Evolutionary conservation across 169 alveolate genomes (phyloP).

Genomic region (Eimeria mitis): DNA sequence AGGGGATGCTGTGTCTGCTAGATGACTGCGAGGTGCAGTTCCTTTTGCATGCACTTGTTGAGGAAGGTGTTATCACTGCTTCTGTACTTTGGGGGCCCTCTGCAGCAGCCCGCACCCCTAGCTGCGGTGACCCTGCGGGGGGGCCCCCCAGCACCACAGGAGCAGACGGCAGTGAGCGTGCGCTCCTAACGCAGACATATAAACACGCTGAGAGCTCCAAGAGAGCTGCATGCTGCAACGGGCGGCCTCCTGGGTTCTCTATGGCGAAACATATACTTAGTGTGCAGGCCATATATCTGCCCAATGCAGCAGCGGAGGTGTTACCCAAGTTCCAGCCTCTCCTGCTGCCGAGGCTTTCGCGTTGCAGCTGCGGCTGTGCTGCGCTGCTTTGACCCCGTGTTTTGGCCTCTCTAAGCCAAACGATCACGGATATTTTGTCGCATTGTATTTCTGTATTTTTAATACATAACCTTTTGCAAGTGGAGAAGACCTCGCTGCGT

Average conservation of each 20-base stretch:
- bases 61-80: constrained; percentile 49
- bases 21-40: constrained; percentile 71
- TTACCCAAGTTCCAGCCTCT: constrained; percentile 70
- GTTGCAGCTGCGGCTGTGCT: constrained; percentile 60
- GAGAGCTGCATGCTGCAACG: neutral
- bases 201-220: neutral
- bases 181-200: neutral
- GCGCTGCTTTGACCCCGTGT: constrained; percentile 14
- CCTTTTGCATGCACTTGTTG: constrained; percentile 25
- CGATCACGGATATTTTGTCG: neutral
- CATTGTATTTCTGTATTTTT: neutral
- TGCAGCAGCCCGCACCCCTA: neutral
- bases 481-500: neutral
- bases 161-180: neutral
- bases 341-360: constrained; percentile 34
- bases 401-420: neutral
- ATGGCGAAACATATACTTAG: constrained; percentile 1
- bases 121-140: neutral
- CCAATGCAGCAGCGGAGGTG: constrained; percentile 65
- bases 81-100: constrained; percentile 54
- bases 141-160: neutral
- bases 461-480: neutral
- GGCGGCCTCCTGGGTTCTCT: neutral
- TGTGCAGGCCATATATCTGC: constrained; percentile 62
- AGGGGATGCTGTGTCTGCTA: constrained; percentile 54